phyloP scores from a whole-genome alignment of 176 grass and related monocot species.

The Echinochloa phyllopogon region DNA sequence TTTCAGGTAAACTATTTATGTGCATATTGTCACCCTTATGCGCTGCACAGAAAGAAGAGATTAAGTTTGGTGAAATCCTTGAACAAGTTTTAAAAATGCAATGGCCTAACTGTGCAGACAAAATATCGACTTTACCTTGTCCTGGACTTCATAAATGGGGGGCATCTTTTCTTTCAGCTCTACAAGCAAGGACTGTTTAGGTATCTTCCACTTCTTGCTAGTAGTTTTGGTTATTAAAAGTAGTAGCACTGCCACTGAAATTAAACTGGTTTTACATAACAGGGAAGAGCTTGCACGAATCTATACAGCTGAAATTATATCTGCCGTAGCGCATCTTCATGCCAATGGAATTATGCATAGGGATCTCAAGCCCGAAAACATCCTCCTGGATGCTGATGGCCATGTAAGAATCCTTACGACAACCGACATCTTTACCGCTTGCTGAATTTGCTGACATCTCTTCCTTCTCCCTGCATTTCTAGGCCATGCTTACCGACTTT shows the following conservation, averaged over 20 bases:
- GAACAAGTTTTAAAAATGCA: background rate
- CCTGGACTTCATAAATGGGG: slow-evolving; percentile 93
- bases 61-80: slow-evolving; percentile 41
- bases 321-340: slow-evolving; percentile 90
- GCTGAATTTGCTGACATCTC: slow-evolving; percentile 22
- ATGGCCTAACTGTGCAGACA: slow-evolving; percentile 63
- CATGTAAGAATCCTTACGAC: slow-evolving; percentile 68
- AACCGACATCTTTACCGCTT: background rate
- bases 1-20: slow-evolving; percentile 72
- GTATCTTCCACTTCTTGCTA: slow-evolving; percentile 42
- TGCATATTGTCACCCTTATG: background rate
- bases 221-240: slow-evolving; percentile 21
- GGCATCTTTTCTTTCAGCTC: slow-evolving; percentile 97
- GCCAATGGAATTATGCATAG: slow-evolving; percentile 94
- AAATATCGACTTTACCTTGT: slow-evolving; percentile 94
- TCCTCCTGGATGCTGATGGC: slow-evolving; percentile 82
- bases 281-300: slow-evolving; percentile 93
- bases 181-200: slow-evolving; percentile 96
- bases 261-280: slow-evolving; percentile 37
- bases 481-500: slow-evolving; percentile 98
- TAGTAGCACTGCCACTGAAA: background rate
- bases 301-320: slow-evolving; percentile 94
- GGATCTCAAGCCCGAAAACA: slow-evolving; percentile 98
- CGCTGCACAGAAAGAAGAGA: background rate
- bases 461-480: background rate